Conservation (phyloP, 2,329 filamentous ascomycete species). For the Plectosphaerella cucumerina region DNA sequence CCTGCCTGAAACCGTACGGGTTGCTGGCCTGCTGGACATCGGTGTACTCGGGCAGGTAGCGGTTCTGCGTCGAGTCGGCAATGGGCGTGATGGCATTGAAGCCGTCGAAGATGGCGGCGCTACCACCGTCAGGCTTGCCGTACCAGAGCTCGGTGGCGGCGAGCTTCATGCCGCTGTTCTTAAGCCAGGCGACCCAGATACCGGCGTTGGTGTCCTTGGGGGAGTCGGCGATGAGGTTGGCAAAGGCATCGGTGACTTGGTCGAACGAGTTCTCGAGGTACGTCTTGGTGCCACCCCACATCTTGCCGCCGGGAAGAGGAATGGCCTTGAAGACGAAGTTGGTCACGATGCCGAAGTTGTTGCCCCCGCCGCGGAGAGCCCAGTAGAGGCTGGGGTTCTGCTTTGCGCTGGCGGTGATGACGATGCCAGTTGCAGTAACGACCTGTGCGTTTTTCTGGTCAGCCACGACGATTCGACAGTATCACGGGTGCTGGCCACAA, state of each 20-base stretch:
- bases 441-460: too few species aligned
- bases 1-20: conserved; percentile 15
- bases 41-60: conserved; percentile 12
- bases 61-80: conserved; percentile 18
- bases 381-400: conserved; percentile 50
- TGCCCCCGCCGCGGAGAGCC: conserved; percentile 51
- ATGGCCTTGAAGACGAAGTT: conserved; percentile 40
- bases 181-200: conserved; percentile 21
- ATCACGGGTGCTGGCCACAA: too few species aligned
- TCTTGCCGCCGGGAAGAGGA: conserved; percentile 21
- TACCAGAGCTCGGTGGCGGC: conserved; percentile 30
- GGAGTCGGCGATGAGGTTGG: conserved; percentile 22
- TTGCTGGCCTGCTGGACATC: not conserved
- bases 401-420: conserved; percentile 34
- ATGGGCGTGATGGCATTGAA: conserved; percentile 26
- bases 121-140: conserved; percentile 23
- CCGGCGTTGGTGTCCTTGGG: conserved; percentile 28
- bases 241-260: conserved; percentile 24
- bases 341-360: conserved; percentile 53
- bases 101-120: conserved; percentile 30
- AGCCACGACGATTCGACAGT: too few species aligned
- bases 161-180: conserved; percentile 16
- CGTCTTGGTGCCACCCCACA: conserved; percentile 31
- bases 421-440: conserved; percentile 28
- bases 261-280: conserved; percentile 25